Conservation (phyloP, 371 early-diverging fungal species). For the Syncephalastrum racemosum region DNA sequence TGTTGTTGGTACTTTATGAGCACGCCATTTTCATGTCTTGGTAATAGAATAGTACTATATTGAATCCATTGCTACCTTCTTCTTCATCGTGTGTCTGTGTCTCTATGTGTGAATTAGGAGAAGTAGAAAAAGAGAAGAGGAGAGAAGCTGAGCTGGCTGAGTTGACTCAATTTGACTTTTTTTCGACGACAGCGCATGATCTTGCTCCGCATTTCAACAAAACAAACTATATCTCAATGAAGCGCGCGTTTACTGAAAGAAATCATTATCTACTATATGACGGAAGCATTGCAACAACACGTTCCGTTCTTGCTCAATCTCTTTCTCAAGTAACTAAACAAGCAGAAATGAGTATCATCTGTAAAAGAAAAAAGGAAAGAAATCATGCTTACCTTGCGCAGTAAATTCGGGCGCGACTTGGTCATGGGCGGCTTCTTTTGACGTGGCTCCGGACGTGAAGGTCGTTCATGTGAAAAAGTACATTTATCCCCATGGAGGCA, state of each 20-base stretch:
- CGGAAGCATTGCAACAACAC: conserved; percentile 48
- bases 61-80: no score
- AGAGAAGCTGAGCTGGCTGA: no score
- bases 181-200: no score
- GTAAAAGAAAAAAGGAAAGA: neutral
- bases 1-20: no score
- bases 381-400: conserved; percentile 39
- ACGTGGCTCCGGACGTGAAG: conserved; percentile 12
- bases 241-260: neutral
- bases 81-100: no score
- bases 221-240: no score
- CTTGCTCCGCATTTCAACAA: no score
- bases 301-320: conserved; percentile 51
- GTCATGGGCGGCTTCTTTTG: neutral
- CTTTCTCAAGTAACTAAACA: conserved; percentile 46
- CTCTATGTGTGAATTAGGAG: no score
- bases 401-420: conserved; percentile 36
- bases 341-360: neutral
- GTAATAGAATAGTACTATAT: no score
- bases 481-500: conserved; percentile 52
- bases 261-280: conserved; percentile 36
- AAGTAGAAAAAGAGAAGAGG: no score
- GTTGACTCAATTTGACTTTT: no score
- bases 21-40: no score
- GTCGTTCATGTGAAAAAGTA: conserved; percentile 48